phyloP scores from a whole-genome alignment of 345 rosid genomes.

The Ceriops decandra region DNA sequence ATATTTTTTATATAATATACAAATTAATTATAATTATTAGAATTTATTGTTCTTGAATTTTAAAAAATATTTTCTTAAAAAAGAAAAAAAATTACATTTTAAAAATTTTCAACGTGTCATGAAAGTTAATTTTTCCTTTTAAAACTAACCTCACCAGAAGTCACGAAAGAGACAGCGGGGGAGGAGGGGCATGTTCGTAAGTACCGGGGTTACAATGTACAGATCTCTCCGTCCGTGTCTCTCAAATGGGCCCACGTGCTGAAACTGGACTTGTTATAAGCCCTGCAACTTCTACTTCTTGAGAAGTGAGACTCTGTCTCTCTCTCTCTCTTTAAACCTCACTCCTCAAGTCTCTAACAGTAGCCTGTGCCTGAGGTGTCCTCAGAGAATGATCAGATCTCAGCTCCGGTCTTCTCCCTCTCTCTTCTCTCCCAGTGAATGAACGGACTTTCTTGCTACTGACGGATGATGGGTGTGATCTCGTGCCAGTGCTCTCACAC shows the following conservation, averaged over 20 bases:
- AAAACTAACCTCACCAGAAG: background rate
- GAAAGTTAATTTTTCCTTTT: no score
- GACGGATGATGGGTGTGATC: constrained; percentile 79
- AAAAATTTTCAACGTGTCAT: no score
- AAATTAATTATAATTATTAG: no score
- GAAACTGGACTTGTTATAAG: constrained; percentile 14
- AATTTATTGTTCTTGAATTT: no score
- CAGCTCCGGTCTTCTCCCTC: background rate
- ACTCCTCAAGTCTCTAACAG: no score
- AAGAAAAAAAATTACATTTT: no score
- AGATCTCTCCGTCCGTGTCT: no score
- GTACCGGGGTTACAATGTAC: background rate
- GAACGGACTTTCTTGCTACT: constrained; percentile 17
- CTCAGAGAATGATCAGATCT: background rate
- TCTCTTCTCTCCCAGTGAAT: background rate
- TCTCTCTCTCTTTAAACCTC: background rate
- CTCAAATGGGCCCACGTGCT: no score
- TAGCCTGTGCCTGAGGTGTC: background rate
- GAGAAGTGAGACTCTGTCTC: constrained; percentile 2
- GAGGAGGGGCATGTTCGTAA: constrained; percentile 28
- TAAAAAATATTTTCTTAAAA: no score
- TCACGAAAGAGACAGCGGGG: background rate
- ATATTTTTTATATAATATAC: no score
- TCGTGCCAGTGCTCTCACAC: constrained; percentile 57
- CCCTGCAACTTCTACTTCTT: background rate